phyloP scores from a whole-genome alignment of 1,284 basidiomycete species.

The Ceraceosorus guamensis region DNA sequence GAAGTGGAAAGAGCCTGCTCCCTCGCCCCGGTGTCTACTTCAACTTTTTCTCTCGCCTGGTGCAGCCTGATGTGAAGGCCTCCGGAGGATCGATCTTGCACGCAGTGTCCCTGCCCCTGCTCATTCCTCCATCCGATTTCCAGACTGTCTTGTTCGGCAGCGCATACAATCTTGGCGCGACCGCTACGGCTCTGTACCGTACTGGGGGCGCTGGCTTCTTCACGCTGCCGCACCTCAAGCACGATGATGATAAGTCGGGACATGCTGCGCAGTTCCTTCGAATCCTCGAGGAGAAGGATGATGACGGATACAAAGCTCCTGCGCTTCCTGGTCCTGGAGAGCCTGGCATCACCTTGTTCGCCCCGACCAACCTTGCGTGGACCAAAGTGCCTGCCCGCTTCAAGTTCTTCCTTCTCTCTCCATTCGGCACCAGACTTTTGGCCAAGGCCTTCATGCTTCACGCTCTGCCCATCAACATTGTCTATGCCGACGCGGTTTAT shows the following conservation, averaged over 20 bases:
- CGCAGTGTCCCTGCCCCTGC: slow-evolving; percentile 58
- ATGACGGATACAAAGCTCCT: slow-evolving; percentile 52
- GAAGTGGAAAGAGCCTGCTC: slow-evolving; percentile 53
- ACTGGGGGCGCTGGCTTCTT: slow-evolving; percentile 18
- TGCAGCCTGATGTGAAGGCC: slow-evolving; percentile 43
- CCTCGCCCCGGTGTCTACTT: slow-evolving; percentile 51
- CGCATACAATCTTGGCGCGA: slow-evolving; percentile 56
- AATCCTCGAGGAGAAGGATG: neutral
- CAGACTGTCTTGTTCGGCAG: slow-evolving; percentile 56
- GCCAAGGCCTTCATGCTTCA: slow-evolving; percentile 64
- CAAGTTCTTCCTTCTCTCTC: slow-evolving; percentile 62
- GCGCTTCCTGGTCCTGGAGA: slow-evolving; percentile 52
- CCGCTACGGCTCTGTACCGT: slow-evolving; percentile 45
- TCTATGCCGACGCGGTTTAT: slow-evolving; percentile 57
- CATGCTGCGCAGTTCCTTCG: no score
- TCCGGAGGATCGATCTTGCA: slow-evolving; percentile 64
- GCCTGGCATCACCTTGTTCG: slow-evolving; percentile 59
- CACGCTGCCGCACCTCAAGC: slow-evolving; percentile 1
- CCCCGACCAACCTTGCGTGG: slow-evolving; percentile 63
- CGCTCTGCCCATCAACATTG: slow-evolving; percentile 57
- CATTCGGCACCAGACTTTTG: slow-evolving; percentile 57
- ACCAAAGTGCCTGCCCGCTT: slow-evolving; percentile 57
- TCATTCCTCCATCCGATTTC: slow-evolving; percentile 61
- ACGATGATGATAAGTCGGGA: neutral
- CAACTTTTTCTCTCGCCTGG: slow-evolving; percentile 57